Conservation (phyloP, 1,139 yeast genomes). For the Blastobotrys niveus region DNA sequence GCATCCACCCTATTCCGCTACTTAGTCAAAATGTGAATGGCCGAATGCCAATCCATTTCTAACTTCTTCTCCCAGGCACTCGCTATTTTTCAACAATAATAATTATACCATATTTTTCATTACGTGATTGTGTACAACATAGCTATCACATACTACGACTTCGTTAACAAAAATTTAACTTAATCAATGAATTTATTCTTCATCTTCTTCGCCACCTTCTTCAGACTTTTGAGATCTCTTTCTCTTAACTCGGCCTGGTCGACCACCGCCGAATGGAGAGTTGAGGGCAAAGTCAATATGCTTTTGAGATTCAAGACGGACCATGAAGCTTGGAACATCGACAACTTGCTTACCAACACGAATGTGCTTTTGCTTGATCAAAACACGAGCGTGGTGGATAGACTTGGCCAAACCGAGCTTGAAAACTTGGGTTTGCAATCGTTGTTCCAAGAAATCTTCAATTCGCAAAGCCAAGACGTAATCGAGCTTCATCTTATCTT, state of each 20-base stretch:
- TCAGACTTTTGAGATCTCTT: conserved; percentile 70
- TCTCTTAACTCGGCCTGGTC: conserved; percentile 99
- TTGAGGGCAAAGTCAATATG: conserved; percentile 99
- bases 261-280: conserved; percentile 99
- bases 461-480: conserved; percentile 96
- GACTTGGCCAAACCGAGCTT: conserved; percentile 99
- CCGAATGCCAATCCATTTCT: too few species aligned
- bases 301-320: conserved; percentile 99
- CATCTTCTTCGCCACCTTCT: conserved; percentile 68
- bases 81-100: not conserved
- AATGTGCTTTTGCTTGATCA: conserved; percentile 98
- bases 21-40: too few species aligned
- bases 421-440: conserved; percentile 99
- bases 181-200: conserved; percentile 39
- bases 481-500: conserved; percentile 99
- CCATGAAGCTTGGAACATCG: conserved; percentile 98
- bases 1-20: too few species aligned
- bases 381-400: conserved; percentile 99
- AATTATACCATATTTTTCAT: not conserved
- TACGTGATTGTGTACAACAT: not conserved
- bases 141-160: not conserved
- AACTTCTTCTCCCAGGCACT: too few species aligned
- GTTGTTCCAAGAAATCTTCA: conserved; percentile 99
- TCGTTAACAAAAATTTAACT: not conserved
- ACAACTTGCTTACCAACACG: conserved; percentile 99